Conservation (phyloP, 352 stramenopile species). For the Phytophthora parvispora region DNA sequence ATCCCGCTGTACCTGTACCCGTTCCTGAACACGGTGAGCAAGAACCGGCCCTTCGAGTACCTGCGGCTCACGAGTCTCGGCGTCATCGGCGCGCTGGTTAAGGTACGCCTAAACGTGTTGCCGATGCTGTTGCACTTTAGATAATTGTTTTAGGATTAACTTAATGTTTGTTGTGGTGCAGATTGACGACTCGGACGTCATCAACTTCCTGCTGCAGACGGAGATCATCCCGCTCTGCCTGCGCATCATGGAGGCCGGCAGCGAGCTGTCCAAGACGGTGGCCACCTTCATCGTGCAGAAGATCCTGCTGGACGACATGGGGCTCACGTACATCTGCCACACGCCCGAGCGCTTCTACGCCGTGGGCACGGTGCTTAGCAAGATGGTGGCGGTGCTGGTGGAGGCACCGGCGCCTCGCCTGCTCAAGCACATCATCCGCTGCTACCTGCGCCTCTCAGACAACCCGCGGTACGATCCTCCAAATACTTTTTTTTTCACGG, state of each 20-base stretch:
- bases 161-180: constrained; percentile 24
- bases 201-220: constrained; percentile 99
- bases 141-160: background rate
- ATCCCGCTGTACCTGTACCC: constrained; percentile 99
- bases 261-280: constrained; percentile 98
- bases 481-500: constrained; percentile 4
- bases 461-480: constrained; percentile 55
- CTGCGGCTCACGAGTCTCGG: constrained; percentile 97
- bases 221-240: constrained; percentile 99
- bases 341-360: constrained; percentile 96
- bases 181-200: constrained; percentile 99
- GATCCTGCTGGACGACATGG: constrained; percentile 99
- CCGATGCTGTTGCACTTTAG: background rate
- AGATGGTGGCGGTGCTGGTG: constrained; percentile 97
- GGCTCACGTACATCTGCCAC: constrained; percentile 99
- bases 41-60: constrained; percentile 99
- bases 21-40: constrained; percentile 99
- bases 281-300: constrained; percentile 99
- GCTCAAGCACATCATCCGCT: constrained; percentile 99
- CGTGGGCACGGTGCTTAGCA: constrained; percentile 94
- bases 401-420: constrained; percentile 95
- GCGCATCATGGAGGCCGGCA: constrained; percentile 99
- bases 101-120: constrained; percentile 52
- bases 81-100: constrained; percentile 99
- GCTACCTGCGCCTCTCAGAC: constrained; percentile 97